Conservation (phyloP, 306 rosid genomes). For the Arachis hypogaea region DNA sequence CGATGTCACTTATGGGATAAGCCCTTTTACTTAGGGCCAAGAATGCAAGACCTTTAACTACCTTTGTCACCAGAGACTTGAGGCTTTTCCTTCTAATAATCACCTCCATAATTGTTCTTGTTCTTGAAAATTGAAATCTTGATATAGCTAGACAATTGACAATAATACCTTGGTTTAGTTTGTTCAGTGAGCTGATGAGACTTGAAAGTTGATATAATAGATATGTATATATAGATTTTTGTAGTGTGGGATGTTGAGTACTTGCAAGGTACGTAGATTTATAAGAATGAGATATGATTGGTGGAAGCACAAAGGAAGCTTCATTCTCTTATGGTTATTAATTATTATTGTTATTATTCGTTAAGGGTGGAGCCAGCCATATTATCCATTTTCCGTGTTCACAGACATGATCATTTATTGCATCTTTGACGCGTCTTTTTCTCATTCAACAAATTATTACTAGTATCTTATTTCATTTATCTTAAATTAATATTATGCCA, state of each 20-base stretch:
- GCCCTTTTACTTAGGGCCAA: slow-evolving; percentile 4
- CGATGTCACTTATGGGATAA: neutral
- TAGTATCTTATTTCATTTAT: no score
- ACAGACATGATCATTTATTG: slow-evolving; percentile 34
- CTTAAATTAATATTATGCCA: no score
- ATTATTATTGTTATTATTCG: neutral
- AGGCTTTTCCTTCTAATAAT: slow-evolving; percentile 36
- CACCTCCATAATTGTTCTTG: neutral
- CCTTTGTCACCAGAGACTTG: slow-evolving; percentile 48
- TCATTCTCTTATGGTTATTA: neutral
- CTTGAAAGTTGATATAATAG: no score
- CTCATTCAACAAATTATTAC: neutral
- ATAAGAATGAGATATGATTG: neutral
- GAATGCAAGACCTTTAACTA: slow-evolving; percentile 43
- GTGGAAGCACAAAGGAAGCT: slow-evolving; percentile 41
- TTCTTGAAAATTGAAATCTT: neutral
- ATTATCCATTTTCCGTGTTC: slow-evolving; percentile 28
- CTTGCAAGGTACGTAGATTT: neutral
- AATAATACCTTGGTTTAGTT: slow-evolving; percentile 17
- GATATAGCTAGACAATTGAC: neutral
- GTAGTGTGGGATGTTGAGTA: neutral
- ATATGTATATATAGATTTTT: no score
- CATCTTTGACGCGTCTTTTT: slow-evolving; percentile 51
- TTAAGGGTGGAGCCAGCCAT: slow-evolving; percentile 32
- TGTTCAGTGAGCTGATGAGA: no score